Evolutionary conservation across 2,329 filamentous ascomycete species (phyloP).

Genomic region (Didymella lethalis): DNA sequence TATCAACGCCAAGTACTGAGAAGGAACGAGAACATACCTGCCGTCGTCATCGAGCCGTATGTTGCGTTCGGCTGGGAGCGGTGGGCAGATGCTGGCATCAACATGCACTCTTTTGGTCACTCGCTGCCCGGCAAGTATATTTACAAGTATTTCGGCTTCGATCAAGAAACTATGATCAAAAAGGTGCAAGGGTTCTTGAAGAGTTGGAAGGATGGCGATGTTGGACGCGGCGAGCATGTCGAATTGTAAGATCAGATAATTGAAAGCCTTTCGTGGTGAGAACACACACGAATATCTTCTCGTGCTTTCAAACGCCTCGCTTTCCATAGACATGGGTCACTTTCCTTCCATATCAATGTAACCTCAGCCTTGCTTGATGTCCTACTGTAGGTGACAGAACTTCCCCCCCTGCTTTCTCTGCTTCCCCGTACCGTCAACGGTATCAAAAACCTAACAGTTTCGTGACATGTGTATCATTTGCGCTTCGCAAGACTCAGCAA

Average conservation of each 20-base stretch:
- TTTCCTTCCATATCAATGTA: no score
- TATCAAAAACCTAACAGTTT: no score
- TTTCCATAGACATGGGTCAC: neutral
- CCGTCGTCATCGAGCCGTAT: constrained; percentile 68
- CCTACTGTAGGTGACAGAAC: no score
- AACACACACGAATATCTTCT: no score
- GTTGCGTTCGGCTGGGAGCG: constrained; percentile 66
- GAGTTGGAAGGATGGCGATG: constrained; percentile 45
- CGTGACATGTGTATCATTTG: no score
- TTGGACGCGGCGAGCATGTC: constrained; percentile 43
- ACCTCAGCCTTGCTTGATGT: no score
- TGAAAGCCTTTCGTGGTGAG: neutral
- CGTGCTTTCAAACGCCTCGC: no score
- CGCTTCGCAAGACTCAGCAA: no score
- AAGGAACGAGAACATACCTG: constrained; percentile 51
- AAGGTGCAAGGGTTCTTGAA: constrained; percentile 50
- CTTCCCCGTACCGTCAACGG: no score
- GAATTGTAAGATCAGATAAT: constrained; percentile 30
- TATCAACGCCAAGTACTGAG: constrained; percentile 59
- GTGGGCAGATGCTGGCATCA: constrained; percentile 65
- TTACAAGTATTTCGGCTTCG: constrained; percentile 65
- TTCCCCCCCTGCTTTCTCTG: no score
- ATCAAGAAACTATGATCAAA: constrained; percentile 54
- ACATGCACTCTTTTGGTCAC: constrained; percentile 64
- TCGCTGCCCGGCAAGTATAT: constrained; percentile 62